Evolutionary conservation across 2,329 filamentous ascomycete genomes (phyloP).

Genomic region (Verruconis gallopava): DNA sequence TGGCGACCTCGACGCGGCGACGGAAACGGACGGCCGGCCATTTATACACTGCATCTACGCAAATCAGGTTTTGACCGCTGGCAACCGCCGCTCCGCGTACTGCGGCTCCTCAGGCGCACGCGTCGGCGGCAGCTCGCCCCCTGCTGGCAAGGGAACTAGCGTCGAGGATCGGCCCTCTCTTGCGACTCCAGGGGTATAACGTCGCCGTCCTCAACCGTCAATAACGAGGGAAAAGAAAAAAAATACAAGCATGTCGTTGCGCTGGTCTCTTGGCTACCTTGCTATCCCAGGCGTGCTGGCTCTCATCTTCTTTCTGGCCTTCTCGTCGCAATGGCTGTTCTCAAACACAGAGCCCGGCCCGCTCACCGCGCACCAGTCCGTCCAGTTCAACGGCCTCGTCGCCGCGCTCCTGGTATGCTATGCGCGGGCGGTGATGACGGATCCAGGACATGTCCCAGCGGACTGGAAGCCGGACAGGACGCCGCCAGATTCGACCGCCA

Average conservation of each 20-base stretch:
- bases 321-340: conserved; percentile 61
- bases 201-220: no score
- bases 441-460: conserved; percentile 42
- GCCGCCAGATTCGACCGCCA: not conserved
- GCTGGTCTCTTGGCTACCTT: conserved; percentile 21
- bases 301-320: conserved; percentile 57
- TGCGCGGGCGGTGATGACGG: conserved; percentile 46
- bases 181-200: no score
- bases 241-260: not conserved
- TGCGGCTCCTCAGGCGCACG: no score
- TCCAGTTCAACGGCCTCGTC: conserved; percentile 54
- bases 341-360: conserved; percentile 44
- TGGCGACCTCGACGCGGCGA: no score
- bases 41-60: no score
- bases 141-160: no score
- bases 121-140: no score
- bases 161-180: no score
- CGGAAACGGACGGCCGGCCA: no score
- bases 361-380: conserved; percentile 41
- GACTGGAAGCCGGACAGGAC: conserved; percentile 21
- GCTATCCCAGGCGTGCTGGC: conserved; percentile 56
- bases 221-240: no score
- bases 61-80: no score
- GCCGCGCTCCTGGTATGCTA: conserved; percentile 57
- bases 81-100: no score